Percentiles rank a stretch among this genome's conserved stretches.
Conservation (phyloP, 257 asterid genomes). For the Fraxinus excelsior region DNA sequence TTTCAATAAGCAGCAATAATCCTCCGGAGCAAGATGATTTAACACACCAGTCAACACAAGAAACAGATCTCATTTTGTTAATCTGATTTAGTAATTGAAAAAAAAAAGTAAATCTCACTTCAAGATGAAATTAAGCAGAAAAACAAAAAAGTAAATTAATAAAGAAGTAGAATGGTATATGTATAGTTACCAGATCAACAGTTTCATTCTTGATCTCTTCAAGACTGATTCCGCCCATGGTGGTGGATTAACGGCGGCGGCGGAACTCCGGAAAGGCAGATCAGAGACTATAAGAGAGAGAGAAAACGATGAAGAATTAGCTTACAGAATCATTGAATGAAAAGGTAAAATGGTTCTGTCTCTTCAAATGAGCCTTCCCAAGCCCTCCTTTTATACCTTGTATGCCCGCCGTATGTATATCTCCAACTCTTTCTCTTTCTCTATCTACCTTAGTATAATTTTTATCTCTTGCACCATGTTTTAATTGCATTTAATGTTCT, state of each 20-base stretch:
- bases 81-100: neutral
- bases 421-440: too few relatives aligned
- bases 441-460: too few relatives aligned
- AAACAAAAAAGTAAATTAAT: too few relatives aligned
- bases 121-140: neutral
- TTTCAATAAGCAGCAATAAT: neutral
- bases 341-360: neutral
- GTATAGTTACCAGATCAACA: conserved; percentile 58
- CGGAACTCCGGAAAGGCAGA: neutral
- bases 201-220: conserved; percentile 85
- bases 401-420: neutral
- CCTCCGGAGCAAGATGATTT: neutral
- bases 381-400: conserved; percentile 36
- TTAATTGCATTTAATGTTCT: too few relatives aligned
- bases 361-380: neutral
- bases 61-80: neutral
- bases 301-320: neutral
- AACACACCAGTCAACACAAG: neutral
- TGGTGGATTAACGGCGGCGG: conserved; percentile 26
- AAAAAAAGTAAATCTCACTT: conserved; percentile 3
- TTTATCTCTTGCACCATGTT: too few relatives aligned
- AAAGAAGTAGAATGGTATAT: neutral
- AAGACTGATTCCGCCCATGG: conserved; percentile 56
- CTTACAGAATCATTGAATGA: conserved; percentile 18
- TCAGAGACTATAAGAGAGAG: neutral